Conservation (phyloP, 768 basidiomycete genomes). For the Tricholoma sp. region DNA sequence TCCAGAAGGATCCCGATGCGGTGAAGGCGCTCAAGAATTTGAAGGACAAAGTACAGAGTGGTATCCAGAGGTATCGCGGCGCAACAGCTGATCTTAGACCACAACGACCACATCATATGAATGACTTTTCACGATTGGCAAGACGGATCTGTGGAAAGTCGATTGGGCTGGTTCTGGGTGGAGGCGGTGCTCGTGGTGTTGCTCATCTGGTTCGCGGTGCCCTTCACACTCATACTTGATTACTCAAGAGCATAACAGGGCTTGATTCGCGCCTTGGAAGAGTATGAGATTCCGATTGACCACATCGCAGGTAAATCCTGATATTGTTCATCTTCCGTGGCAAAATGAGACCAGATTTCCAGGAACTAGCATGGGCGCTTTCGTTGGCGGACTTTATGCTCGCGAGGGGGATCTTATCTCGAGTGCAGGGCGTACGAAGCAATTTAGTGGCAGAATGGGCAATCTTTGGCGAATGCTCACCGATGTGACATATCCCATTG, state of each 20-base stretch:
- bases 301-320: slow-evolving; percentile 69
- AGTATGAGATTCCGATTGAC: slow-evolving; percentile 90
- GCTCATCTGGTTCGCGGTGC: slow-evolving; percentile 32
- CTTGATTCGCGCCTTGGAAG: slow-evolving; percentile 87
- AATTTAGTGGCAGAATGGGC: slow-evolving; percentile 87
- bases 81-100: slow-evolving; percentile 55
- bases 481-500: slow-evolving; percentile 90
- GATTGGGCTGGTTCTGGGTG: slow-evolving; percentile 91
- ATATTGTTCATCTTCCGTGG: background rate
- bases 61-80: slow-evolving; percentile 83
- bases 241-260: slow-evolving; percentile 48
- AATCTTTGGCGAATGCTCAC: slow-evolving; percentile 92
- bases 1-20: slow-evolving; percentile 81
- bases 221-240: background rate
- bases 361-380: slow-evolving; percentile 87
- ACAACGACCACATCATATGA: slow-evolving; percentile 74
- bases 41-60: slow-evolving; percentile 87
- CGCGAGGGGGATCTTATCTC: slow-evolving; percentile 89
- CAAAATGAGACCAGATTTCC: slow-evolving; percentile 6
- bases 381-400: slow-evolving; percentile 94
- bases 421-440: slow-evolving; percentile 79
- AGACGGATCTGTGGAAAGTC: slow-evolving; percentile 88
- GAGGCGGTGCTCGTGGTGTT: slow-evolving; percentile 88
- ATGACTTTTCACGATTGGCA: slow-evolving; percentile 90
- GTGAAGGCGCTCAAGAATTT: slow-evolving; percentile 86